These are phyloP conservation scores for Trapa bicornis DNA, from an alignment of 345 rosid species.

Conservation along the genomic window DNA sequence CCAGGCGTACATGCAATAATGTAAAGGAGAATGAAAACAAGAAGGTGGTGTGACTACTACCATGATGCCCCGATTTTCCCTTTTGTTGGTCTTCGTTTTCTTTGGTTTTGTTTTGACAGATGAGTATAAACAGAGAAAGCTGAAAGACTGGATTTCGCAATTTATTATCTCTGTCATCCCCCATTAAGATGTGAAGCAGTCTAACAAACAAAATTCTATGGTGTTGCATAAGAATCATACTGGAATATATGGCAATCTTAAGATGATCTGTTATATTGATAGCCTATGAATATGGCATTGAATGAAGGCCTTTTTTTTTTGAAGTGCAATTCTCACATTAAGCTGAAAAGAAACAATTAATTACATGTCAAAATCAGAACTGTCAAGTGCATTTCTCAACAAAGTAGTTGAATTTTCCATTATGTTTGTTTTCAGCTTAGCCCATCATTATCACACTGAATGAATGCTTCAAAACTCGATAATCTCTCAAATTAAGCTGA, in stretches of 20 bases:
- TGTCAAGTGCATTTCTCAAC: no score
- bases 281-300: neutral
- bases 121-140: neutral
- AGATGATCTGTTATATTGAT: neutral
- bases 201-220: neutral
- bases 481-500: no score
- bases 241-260: neutral
- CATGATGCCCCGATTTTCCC: no score
- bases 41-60: no score
- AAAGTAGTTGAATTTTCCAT: no score
- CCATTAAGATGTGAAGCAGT: neutral
- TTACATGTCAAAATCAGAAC: neutral
- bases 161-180: neutral
- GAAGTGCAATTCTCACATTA: neutral
- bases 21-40: neutral
- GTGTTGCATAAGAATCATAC: neutral
- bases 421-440: no score
- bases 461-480: no score
- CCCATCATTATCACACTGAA: no score
- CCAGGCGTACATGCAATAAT: slow-evolving; percentile 11
- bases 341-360: neutral
- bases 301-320: neutral
- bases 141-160: neutral
- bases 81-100: neutral
- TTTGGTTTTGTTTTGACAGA: neutral